These are phyloP conservation scores for Akanthomyces dipterigenus DNA, from an alignment of 2,329 filamentous ascomycete genomes.

Conservation along the genomic window DNA sequence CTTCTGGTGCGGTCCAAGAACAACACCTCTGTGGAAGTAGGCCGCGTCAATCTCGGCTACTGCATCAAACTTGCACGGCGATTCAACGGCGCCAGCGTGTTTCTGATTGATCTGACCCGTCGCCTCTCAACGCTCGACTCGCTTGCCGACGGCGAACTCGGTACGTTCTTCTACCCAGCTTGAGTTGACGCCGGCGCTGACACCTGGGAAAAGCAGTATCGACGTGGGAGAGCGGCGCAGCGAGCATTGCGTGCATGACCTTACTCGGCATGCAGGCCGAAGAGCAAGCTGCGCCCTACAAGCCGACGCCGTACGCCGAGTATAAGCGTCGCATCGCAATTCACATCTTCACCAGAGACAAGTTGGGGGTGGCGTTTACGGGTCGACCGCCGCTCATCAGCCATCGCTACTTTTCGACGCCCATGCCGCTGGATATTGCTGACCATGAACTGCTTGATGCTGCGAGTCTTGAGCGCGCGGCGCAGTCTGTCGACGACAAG, in stretches of 20 bases:
- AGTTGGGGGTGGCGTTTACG: not conserved
- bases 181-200: not conserved
- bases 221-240: not conserved
- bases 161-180: not conserved
- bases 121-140: not conserved
- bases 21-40: not conserved
- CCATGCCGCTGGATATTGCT: not conserved
- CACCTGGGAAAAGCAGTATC: not conserved
- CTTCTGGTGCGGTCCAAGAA: not conserved
- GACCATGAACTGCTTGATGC: not conserved
- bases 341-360: conserved; percentile 1
- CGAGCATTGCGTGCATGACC: not conserved
- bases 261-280: not conserved
- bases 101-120: not conserved
- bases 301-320: not conserved
- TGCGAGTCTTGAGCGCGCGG: conserved; percentile 9
- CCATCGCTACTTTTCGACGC: conserved; percentile 1
- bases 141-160: conserved; percentile 2
- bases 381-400: conserved; percentile 4
- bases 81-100: not conserved
- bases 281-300: not conserved
- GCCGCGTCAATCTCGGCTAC: not conserved
- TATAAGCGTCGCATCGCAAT: not conserved
- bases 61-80: not conserved
- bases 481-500: conserved; percentile 33